Conservation (phyloP, 1,284 basidiomycete genomes). For the Amylostereum areolatum region DNA sequence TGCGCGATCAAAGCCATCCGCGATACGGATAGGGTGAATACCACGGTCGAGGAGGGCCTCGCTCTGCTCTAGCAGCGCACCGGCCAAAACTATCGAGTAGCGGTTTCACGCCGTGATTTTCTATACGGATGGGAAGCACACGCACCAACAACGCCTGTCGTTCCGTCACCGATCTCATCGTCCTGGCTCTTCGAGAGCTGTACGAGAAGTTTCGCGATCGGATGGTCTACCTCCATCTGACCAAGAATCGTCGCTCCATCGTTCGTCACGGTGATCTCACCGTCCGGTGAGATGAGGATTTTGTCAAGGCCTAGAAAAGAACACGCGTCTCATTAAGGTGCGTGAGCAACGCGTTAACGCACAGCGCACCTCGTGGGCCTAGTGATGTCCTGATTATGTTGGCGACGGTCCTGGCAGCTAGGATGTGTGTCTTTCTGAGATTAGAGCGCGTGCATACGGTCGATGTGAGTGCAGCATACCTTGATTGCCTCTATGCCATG, state of each 20-base stretch:
- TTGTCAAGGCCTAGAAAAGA: constrained; percentile 81
- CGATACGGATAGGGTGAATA: constrained; percentile 97
- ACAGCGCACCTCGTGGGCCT: constrained; percentile 76
- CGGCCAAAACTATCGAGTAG: constrained; percentile 75
- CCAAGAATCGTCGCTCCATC: constrained; percentile 95
- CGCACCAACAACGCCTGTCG: constrained; percentile 96
- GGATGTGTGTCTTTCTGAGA: constrained; percentile 85
- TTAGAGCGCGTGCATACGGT: no score
- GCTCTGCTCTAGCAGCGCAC: constrained; percentile 89
- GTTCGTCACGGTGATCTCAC: constrained; percentile 98
- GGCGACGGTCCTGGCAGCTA: constrained; percentile 88
- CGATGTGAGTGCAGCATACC: constrained; percentile 36
- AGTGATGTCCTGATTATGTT: constrained; percentile 95
- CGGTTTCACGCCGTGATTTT: constrained; percentile 3
- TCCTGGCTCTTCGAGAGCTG: constrained; percentile 97
- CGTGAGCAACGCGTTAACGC: background rate
- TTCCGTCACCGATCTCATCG: constrained; percentile 99
- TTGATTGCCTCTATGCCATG: constrained; percentile 97
- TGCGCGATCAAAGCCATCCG: constrained; percentile 95
- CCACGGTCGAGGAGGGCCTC: constrained; percentile 92
- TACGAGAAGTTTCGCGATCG: constrained; percentile 96
- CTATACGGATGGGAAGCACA: constrained; percentile 13
- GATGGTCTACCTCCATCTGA: constrained; percentile 98
- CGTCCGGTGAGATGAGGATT: constrained; percentile 97
- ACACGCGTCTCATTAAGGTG: constrained; percentile 2